These are phyloP conservation scores for Colletotrichum tropicicola DNA, from an alignment of 2,329 filamentous ascomycete genomes.

Conservation along the genomic window DNA sequence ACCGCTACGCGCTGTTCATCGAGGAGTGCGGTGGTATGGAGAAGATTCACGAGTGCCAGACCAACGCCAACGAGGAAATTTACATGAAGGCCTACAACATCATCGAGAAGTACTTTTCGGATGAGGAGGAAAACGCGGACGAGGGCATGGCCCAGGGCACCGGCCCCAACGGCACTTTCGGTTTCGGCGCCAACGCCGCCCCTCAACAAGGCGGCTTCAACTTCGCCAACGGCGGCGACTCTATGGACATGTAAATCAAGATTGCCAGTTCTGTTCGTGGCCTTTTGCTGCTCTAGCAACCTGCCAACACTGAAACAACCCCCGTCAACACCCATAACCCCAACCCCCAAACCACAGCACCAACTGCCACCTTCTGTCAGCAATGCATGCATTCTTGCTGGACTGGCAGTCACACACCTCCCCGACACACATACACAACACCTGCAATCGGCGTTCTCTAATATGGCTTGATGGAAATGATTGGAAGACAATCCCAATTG, in stretches of 20 bases:
- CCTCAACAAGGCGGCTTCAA: conserved; percentile 85
- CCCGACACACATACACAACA: conserved; percentile 30
- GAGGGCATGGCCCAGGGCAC: conserved; percentile 78
- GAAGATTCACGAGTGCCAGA: conserved; percentile 99
- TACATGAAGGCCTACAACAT: conserved; percentile 99
- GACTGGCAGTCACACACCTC: conserved; percentile 21
- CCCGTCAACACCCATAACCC: conserved; percentile 4
- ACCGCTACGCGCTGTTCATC: conserved; percentile 97
- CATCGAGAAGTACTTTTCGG: conserved; percentile 99
- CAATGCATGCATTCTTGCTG: conserved; percentile 13
- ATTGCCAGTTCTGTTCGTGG: conserved; percentile 8
- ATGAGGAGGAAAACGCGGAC: conserved; percentile 94
- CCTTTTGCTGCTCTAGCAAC: conserved; percentile 11
- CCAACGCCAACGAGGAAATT: conserved; percentile 99
- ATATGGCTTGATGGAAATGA: conserved; percentile 48
- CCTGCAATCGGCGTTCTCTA: conserved; percentile 39
- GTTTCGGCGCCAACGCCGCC: conserved; percentile 74
- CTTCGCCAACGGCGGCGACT: conserved; percentile 80
- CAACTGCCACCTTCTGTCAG: conserved; percentile 23
- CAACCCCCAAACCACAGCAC: conserved; percentile 10
- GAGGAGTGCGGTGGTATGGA: conserved; percentile 99
- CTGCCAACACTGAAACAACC: not conserved
- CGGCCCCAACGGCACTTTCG: conserved; percentile 77
- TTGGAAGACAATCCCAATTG: conserved; percentile 31
- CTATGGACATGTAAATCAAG: conserved; percentile 69